Base-by-base conservation (phyloP, 2,329 filamentous ascomycete species). In the Allantophomopsis lycopodina region DNA sequence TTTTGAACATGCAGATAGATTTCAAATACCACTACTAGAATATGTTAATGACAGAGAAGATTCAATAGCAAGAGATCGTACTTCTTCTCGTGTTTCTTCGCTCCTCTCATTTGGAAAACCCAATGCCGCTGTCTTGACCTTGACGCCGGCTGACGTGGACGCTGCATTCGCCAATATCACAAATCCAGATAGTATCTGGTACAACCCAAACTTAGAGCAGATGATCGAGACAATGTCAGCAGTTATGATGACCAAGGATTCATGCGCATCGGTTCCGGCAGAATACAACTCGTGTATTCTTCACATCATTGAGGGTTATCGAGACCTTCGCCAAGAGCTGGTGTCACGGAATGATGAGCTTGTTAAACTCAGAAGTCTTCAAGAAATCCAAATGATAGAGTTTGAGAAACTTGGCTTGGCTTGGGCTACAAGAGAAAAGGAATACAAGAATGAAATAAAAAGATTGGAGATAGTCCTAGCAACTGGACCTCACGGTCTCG, bases 141-240 rank as follows among this genome's bases (percentile, higher is more conserved):
- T 28, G 38, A 16, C 33, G 28, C 30, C 33, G 17, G 20, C 3
- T 14, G 33, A 35, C 13, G 6, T 5, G 3, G 50, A 52, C 33
- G 36, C 42, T 11, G 34, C 15, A 15, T 51, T 50, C 33, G 44
- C 42, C 33, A 28, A 10, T 10, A 40, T 51, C 10, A 47, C 43
- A 15, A 37, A 46, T 18, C 48, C 53, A 1, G 50, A 52, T 30
- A 44, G 36, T 16, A 42, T 52, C 4, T 52, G 54, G 35, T 41
- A 55, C 36, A 53, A 49, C 23, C 54, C 54, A n/a, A 54, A 51
- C 2, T 34, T 39, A 8, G 48, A 53, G 38, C 53, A 55, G 34
- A 51, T 55, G 45, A 52, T 46, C 0, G 54, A 57, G 34, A 53
- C 50, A 16, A 39, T 57, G 5, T 50, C 55, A 38, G 51, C 55